Evolutionary conservation across 1,284 basidiomycete species (phyloP), one percentile per base, ranked within the genome.

Genomic region (Malassezia yamatoensis): DNA sequence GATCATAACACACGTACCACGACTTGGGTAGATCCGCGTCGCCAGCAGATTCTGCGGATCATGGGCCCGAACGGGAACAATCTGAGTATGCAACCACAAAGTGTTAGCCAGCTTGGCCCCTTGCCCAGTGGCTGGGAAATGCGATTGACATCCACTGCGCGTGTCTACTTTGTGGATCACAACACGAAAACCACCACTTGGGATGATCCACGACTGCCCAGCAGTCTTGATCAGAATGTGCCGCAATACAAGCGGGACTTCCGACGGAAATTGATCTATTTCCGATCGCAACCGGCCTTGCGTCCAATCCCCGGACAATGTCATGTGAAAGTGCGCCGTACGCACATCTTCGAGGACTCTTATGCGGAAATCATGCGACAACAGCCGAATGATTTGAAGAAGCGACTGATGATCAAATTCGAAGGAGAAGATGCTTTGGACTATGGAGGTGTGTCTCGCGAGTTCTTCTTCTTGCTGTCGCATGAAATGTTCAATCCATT

Each of bases 241-340:
- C 94, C 94, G 39, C 91, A 98, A 78, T 98, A 96, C 81, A 98
- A 99, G 81, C 87, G 94, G 60, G 94, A 98, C 80, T 99, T 98
- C 80, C 81, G 93, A 65, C 79, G 93, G 67, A 99, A 99, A 79
- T 84, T 99, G 58, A 90, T 99, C 68, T 99, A 99, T 80, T 98
- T 99, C 84, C 83, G 94, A 61, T 90, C 86, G 67, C 94, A 98
- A 77, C 93, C 91, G 40, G 90, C 90, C 51, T 86, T 98, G 79
- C 83, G 91, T 58, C 78, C 78, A 33, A 77, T 77, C 57, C 78
- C 78, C 2, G 93, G 94, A 43, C 96, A 96, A 76, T 96, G 91
- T 74, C 93, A 98, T 77, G 81, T 96, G 77, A 96, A 94, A 79
- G 83, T 99, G 54, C 82, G 91, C 62, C 83, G 94, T 59, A 86